Conservation (phyloP, 768 basidiomycete species). For the Podaxis mareebaensis region DNA sequence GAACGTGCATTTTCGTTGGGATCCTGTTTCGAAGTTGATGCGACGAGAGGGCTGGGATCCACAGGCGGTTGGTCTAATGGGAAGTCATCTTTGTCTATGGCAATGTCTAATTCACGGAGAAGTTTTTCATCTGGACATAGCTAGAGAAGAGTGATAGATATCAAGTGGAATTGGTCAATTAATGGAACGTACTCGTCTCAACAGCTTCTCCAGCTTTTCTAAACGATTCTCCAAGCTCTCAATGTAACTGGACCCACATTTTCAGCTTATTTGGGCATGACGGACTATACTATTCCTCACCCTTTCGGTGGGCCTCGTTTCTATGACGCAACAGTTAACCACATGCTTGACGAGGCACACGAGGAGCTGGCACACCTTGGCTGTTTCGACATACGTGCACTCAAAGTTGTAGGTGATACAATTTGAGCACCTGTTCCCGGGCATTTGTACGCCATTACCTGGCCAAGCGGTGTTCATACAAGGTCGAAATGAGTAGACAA, state of each 20-base stretch:
- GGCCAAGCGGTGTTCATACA: background rate
- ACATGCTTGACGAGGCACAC: slow-evolving; percentile 18
- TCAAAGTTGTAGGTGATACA: slow-evolving; percentile 63
- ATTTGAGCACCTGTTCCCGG: slow-evolving; percentile 66
- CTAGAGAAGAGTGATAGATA: slow-evolving; percentile 32
- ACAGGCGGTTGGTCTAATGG: slow-evolving; percentile 22
- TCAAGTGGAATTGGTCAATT: background rate
- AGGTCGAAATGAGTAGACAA: slow-evolving; percentile 4
- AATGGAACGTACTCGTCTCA: slow-evolving; percentile 35
- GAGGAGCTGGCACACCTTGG: slow-evolving; percentile 49
- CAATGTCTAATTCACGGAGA: slow-evolving; percentile 52
- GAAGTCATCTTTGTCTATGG: slow-evolving; percentile 27
- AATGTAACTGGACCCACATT: slow-evolving; percentile 43
- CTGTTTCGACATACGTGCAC: slow-evolving; percentile 70
- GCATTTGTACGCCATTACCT: slow-evolving; percentile 77
- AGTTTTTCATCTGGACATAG: slow-evolving; percentile 67
- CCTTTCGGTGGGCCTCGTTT: slow-evolving; percentile 66
- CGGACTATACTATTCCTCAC: slow-evolving; percentile 30
- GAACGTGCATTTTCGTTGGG: slow-evolving; percentile 1
- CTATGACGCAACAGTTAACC: slow-evolving; percentile 24
- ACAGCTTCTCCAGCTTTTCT: slow-evolving; percentile 62
- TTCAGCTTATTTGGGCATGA: background rate
- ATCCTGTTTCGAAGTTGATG: slow-evolving; percentile 4
- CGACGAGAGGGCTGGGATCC: slow-evolving; percentile 24
- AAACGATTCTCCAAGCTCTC: slow-evolving; percentile 61